Percentiles rank a stretch among this genome's conserved stretches.
Conservation (phyloP, 768 basidiomycete species). For the Naganishia vishniacii region DNA sequence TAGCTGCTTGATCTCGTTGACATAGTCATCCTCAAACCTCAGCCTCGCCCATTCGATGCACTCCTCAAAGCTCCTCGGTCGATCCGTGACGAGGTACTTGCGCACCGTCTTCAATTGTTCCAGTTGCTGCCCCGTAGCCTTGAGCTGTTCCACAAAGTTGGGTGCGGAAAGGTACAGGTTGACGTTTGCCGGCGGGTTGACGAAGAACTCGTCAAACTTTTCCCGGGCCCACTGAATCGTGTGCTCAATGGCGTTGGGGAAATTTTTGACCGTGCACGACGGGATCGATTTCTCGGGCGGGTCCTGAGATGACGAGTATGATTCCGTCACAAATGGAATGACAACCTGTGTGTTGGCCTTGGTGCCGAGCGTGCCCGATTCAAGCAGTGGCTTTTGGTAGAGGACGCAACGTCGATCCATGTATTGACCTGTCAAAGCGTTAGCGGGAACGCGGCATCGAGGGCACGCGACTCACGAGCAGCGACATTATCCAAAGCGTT, state of each 20-base stretch:
- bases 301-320: slow-evolving; percentile 95
- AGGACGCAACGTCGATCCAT: slow-evolving; percentile 98
- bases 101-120: slow-evolving; percentile 83
- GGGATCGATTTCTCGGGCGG: slow-evolving; percentile 97
- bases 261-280: slow-evolving; percentile 96
- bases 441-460: background rate
- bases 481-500: slow-evolving; percentile 96
- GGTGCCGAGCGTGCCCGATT: slow-evolving; percentile 95
- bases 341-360: slow-evolving; percentile 97
- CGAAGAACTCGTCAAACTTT: slow-evolving; percentile 86
- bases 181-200: slow-evolving; percentile 86
- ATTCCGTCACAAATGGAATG: slow-evolving; percentile 88
- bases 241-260: slow-evolving; percentile 95
- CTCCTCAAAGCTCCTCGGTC: slow-evolving; percentile 92
- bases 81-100: slow-evolving; percentile 81
- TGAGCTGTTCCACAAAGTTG: slow-evolving; percentile 85
- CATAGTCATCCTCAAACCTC: slow-evolving; percentile 90
- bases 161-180: slow-evolving; percentile 96
- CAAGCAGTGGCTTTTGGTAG: slow-evolving; percentile 88
- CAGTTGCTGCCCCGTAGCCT: slow-evolving; percentile 83
- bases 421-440: slow-evolving; percentile 63
- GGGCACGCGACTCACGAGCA: slow-evolving; percentile 64
- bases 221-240: slow-evolving; percentile 97
- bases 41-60: slow-evolving; percentile 94
- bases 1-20: slow-evolving; percentile 85